These are phyloP conservation scores for Hymenoscyphus occultus DNA, from an alignment of 2,329 filamentous ascomycete genomes.

Conservation along the genomic window DNA sequence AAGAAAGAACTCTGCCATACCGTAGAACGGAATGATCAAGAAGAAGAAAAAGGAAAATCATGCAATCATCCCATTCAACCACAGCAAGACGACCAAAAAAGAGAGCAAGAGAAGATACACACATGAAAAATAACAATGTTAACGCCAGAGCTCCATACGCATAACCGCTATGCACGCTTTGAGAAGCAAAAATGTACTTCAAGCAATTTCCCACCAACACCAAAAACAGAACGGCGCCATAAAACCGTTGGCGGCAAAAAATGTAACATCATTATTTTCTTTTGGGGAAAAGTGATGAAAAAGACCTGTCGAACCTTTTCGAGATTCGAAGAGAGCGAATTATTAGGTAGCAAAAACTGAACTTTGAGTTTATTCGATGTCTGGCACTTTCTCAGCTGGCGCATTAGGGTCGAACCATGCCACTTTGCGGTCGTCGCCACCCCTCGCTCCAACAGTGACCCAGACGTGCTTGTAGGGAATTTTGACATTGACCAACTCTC, in stretches of 20 bases:
- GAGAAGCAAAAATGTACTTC: not conserved
- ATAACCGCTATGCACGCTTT: slow-evolving; percentile 1
- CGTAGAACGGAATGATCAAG: too few species aligned
- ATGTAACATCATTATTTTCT: not conserved
- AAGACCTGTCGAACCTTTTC: not conserved
- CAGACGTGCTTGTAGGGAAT: slow-evolving; percentile 62
- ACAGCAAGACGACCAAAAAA: not conserved
- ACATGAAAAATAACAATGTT: not conserved
- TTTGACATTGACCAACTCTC: slow-evolving; percentile 52
- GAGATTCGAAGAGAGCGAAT: not conserved
- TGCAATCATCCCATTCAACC: not conserved
- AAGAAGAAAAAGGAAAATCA: not conserved
- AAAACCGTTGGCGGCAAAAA: not conserved
- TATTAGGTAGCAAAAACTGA: not conserved
- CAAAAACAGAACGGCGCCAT: not conserved
- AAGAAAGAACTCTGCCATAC: too few species aligned
- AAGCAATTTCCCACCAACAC: not conserved
- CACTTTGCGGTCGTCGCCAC: slow-evolving; percentile 49
- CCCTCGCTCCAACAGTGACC: slow-evolving; percentile 64
- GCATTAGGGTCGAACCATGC: slow-evolving; percentile 37
- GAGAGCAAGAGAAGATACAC: not conserved
- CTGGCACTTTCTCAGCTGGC: slow-evolving; percentile 31
- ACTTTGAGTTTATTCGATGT: slow-evolving; percentile 28
- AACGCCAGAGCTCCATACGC: not conserved
- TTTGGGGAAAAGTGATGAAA: not conserved